Evolutionary conservation across 345 rosid species (phyloP), one percentile per base, ranked within the genome.

Genomic region (Linum tenue): DNA sequence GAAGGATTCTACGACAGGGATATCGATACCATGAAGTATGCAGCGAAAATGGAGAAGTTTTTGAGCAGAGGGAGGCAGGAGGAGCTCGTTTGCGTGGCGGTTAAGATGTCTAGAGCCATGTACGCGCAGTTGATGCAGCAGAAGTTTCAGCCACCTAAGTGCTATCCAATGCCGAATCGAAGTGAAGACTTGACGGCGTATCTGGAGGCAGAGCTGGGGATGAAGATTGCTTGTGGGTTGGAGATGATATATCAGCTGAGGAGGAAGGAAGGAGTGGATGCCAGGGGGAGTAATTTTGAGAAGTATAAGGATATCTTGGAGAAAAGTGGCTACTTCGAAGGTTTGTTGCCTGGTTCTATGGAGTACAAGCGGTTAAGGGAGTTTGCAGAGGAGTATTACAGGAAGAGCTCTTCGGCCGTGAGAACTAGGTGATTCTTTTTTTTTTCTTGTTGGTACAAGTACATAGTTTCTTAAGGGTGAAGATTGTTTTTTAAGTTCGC

Each of bases 1-100:
- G 96, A 90, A 67, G 97, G 92, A 11, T 90, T 92, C 58, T 92
- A 92, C 65, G 97, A 92, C 59, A 83, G 98, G 51, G 98, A 92
- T 60, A 69, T 88, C 5, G 97, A 92, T 75, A 74, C 92, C 0
- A 92, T 92, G 98, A 90, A 84, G 75, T 73, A 79, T 43, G 98
- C 95, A 0, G 84, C 89, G 16, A 80, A 81, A 73, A 92, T 92
- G 97, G 94, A 81, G 66, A 85, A 79, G 81, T 90, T 92, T 64
- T 31, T 84, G 31, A 70, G 78, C 15, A 70, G 64, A 68, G 91
- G 87, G 51, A 77, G 67, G 63, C 82, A 71, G 31, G 82, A 81
- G 61, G 88, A 88, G 76, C 51, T 86, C 51, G 97, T 90, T 39
- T 59, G 67, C 12, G 73, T 80, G 7, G 66, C 53, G 14, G 79